These are phyloP conservation scores for Puya raimondii DNA, from an alignment of 176 grass and related monocot species.

Conservation along the genomic window DNA sequence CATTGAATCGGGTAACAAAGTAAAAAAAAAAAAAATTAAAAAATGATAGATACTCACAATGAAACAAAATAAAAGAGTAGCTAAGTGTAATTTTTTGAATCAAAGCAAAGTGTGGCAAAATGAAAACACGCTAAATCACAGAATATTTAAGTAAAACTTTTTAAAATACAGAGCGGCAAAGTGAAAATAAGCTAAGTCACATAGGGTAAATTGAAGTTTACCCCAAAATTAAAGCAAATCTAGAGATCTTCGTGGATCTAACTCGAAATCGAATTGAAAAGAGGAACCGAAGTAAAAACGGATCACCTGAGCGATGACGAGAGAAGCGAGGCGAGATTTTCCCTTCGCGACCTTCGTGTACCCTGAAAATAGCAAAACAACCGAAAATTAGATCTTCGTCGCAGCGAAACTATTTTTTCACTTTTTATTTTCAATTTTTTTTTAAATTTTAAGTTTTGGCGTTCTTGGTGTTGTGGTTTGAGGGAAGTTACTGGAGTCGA, in stretches of 20 bases:
- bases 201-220: no score
- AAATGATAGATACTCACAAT: no score
- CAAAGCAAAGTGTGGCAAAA: no score
- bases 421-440: background rate
- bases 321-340: slow-evolving; percentile 54
- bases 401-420: background rate
- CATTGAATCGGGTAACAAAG: no score
- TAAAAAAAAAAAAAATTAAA: no score
- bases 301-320: slow-evolving; percentile 58
- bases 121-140: no score
- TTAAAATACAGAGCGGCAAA: no score
- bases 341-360: slow-evolving; percentile 74
- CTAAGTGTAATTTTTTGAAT: no score
- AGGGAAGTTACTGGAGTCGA: slow-evolving; percentile 66
- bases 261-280: background rate
- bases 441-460: background rate
- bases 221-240: no score
- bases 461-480: background rate
- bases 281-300: background rate
- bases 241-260: background rate
- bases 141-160: no score
- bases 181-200: no score
- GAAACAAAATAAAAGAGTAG: no score
- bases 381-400: background rate
- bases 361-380: slow-evolving; percentile 27